Percentiles rank a stretch among this genome's conserved stretches.
Evolutionary conservation across 805 yeast genomes (phyloP).

Genomic region (Metschnikowia gelsemii): DNA sequence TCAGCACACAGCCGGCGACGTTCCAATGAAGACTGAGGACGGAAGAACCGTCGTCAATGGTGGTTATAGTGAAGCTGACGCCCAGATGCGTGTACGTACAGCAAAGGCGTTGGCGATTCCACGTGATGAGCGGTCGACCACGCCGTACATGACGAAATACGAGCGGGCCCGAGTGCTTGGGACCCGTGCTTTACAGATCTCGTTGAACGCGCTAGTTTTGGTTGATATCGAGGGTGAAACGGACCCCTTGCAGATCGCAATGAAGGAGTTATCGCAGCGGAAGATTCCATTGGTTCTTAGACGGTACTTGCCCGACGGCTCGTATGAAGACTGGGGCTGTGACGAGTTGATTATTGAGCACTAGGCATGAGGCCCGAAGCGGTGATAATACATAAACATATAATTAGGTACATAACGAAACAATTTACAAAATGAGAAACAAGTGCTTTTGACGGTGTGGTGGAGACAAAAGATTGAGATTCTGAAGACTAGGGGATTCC

Average conservation of each 20-base stretch:
- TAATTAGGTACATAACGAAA: neutral
- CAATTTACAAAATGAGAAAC: neutral
- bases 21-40: slow-evolving; percentile 57
- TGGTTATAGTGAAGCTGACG: slow-evolving; percentile 61
- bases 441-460: too few relatives aligned
- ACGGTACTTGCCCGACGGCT: slow-evolving; percentile 95
- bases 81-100: slow-evolving; percentile 53
- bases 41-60: slow-evolving; percentile 74
- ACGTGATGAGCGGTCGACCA: slow-evolving; percentile 83
- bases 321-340: slow-evolving; percentile 98
- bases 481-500: neutral
- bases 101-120: slow-evolving; percentile 83
- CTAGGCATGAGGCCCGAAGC: slow-evolving; percentile 20
- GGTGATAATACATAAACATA: neutral
- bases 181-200: slow-evolving; percentile 94
- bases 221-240: slow-evolving; percentile 99
- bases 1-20: slow-evolving; percentile 30
- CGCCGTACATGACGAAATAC: slow-evolving; percentile 98
- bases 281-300: slow-evolving; percentile 94
- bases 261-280: slow-evolving; percentile 92
- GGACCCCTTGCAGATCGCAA: slow-evolving; percentile 95
- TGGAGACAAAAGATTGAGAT: neutral
- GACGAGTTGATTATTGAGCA: slow-evolving; percentile 93
- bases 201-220: slow-evolving; percentile 97
- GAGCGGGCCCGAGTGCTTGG: slow-evolving; percentile 98